A percentile compares a stretch with the other conserved stretches of the same genome.
Conservation (phyloP, 176 grass and related monocot genomes). For the Pontederia paniculata region DNA sequence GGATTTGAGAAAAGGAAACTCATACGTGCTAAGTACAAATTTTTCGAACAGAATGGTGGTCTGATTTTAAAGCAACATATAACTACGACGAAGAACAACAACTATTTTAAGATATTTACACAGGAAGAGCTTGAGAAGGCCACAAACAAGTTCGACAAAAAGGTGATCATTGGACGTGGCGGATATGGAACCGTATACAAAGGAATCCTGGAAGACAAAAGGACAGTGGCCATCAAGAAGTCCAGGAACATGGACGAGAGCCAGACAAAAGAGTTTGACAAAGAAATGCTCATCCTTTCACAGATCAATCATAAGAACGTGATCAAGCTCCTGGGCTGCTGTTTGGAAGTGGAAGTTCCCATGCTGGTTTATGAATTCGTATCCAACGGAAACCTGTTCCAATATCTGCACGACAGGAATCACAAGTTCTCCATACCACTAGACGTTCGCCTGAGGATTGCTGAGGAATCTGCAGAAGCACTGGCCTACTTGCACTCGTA, state of each 20-base stretch:
- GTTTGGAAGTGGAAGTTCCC: neutral
- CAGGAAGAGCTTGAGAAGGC: constrained; percentile 15
- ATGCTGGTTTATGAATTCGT: constrained; percentile 5
- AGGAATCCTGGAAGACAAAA: constrained; percentile 9
- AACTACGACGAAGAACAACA: constrained; percentile 1
- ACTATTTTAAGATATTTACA: constrained; percentile 16
- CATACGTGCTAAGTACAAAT: constrained; percentile 7
- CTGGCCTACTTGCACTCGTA: constrained; percentile 8
- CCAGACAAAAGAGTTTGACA: constrained; percentile 15
- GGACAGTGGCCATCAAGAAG: constrained; percentile 26
- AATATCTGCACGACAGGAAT: constrained; percentile 17
- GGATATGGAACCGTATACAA: constrained; percentile 19
- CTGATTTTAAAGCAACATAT: constrained; percentile 24
- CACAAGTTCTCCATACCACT: constrained; percentile 4
- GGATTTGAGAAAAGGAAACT: constrained; percentile 14
- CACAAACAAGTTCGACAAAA: constrained; percentile 18
- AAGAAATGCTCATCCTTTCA: constrained; percentile 18
- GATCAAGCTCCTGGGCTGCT: constrained; percentile 3
- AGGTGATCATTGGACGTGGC: neutral
- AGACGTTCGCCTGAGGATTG: constrained; percentile 23
- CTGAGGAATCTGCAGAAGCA: constrained; percentile 19
- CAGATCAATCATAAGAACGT: constrained; percentile 16
- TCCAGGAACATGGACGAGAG: constrained; percentile 10
- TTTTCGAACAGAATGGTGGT: constrained; percentile 33
- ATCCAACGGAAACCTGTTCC: constrained; percentile 2